Evolutionary conservation across 768 basidiomycete genomes (phyloP), one percentile per base, ranked within the genome.

Genomic region (Tricholoma bakamatsutake): DNA sequence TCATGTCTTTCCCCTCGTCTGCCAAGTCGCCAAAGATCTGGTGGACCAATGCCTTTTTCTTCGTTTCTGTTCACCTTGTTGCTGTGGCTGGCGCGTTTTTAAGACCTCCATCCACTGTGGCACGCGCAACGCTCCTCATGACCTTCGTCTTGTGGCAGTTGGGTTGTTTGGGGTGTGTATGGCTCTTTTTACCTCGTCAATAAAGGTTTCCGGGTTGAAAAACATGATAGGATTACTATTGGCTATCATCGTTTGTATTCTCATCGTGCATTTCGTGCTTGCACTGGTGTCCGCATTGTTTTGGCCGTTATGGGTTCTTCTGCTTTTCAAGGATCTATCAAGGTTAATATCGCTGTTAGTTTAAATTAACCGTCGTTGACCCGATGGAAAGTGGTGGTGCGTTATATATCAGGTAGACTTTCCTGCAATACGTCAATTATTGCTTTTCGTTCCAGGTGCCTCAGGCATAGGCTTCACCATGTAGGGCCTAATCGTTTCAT

Each of bases 221-320:
- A 37, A 42, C n/a, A 34, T 31, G 56, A 57, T 55, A 88, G 87
- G 1, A 82, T 90, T 48, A 90, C 84, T 2, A 74, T 87, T 60
- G 88, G 88, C 1, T 90, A 90, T 65, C 88, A 90, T 64, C 78
- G 88, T 35, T 69, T 91, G n/a, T 90, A 85, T 69, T 88, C 88
- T 5, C 89, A 90, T 63, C 78, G 80, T 4, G 76, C 87, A 1
- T 90, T 88, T 67, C 76, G 77, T 17, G 88, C 88, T 4, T 71
- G 71, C 1, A 54, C 79, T 15, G 73, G 73, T 9, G 79, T 88
- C 39, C 76, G 88, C 10, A 60, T 84, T 5, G 67, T 79, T 18
- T 70, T 91, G 31, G 85, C 88, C 17, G 69, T 79, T 28, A 70
- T 90, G 65, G 89, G 90, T 0, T 81, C 84, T 3, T 79, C 84